A percentile compares a stretch with the other conserved stretches of the same genome.
These are phyloP conservation scores for Fusarium sp. DNA, from an alignment of 2,329 filamentous ascomycete genomes.

Conservation along the genomic window DNA sequence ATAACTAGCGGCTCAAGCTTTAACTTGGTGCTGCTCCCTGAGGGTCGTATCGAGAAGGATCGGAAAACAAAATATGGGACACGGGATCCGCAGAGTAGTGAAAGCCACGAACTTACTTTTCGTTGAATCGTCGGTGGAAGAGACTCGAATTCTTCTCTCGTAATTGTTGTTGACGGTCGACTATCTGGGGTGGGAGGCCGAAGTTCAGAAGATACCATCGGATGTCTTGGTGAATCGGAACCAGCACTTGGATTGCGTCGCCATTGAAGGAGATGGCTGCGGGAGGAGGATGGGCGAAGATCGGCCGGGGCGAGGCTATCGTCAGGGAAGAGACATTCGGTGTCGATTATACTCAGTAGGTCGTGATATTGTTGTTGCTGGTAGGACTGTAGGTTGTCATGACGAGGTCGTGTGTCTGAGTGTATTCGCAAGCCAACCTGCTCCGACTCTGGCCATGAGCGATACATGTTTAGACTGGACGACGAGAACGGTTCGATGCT, in stretches of 20 bases:
- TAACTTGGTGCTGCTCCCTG: constrained; percentile 12
- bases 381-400: constrained; percentile 28
- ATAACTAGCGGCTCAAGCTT: constrained; percentile 18
- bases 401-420: constrained; percentile 18
- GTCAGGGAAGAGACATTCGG: constrained; percentile 42
- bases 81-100: constrained; percentile 19
- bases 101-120: constrained; percentile 63
- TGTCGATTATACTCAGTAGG: constrained; percentile 44
- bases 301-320: constrained; percentile 32
- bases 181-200: constrained; percentile 35
- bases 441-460: constrained; percentile 36
- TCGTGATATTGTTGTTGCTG: constrained; percentile 38
- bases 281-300: constrained; percentile 49
- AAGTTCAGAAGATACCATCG: constrained; percentile 47
- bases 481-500: constrained; percentile 15
- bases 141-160: constrained; percentile 62
- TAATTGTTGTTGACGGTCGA: constrained; percentile 51
- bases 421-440: constrained; percentile 40
- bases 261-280: constrained; percentile 44
- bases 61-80: constrained; percentile 22
- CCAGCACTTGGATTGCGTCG: constrained; percentile 39
- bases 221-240: constrained; percentile 38
- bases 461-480: constrained; percentile 21
- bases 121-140: constrained; percentile 68
- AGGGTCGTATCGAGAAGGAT: constrained; percentile 17